Base-by-base conservation (phyloP, 2,329 filamentous ascomycete genomes). In the Microdochium paspali region DNA sequence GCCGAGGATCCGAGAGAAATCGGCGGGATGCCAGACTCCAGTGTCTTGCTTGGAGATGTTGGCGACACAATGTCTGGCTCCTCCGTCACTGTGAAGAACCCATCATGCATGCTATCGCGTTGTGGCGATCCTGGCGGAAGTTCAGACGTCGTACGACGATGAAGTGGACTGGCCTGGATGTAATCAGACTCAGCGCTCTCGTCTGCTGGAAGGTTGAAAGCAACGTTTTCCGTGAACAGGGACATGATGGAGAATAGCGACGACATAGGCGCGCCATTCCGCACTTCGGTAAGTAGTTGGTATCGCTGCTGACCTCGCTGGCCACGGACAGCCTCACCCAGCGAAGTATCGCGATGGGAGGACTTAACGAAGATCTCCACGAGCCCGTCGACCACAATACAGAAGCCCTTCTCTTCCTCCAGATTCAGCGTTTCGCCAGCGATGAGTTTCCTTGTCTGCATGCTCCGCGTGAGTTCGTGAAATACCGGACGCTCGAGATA, bases 281-380 rank as follows among this genome's bases (percentile, higher is more conserved):
- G 94, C 46, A 98, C 91, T 66, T 98, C 94, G 0, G 93, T 98
- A 47, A 98, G 73, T 32, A 98, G 76, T 62, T 97, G 93, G 59
- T 98, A 98, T 26, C 85, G 87, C 61, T 95, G 90, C 48, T 87
- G 82, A 7, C 77, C 78, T 30, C 79, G 79, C 4, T 76, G 66
- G 26, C 74, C 67, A 35, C 85, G n/a, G 87, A 85, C 50, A 77
- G 77, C 3, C 79, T 79, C 10, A n/a, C n/a, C n/a, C n/a, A n/a
- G n/a, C n/a, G n/a, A n/a, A n/a, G 76, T 72, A n/a, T 73, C 76
- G 9, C 53, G 74, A 25, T 56, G 56, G 40, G 84, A 82, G 2
- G 91, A 96, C 63, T 96, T 97, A 64, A 98, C 93, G 62, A 97
- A 98, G 47, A 98, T 97, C 64, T 98, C 90, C 1, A 98, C 90